Evolutionary conservation across 805 yeast species (phyloP), one percentile per base, ranked within the genome.

Genomic region (Sugiyamaella qingdaonensis): DNA sequence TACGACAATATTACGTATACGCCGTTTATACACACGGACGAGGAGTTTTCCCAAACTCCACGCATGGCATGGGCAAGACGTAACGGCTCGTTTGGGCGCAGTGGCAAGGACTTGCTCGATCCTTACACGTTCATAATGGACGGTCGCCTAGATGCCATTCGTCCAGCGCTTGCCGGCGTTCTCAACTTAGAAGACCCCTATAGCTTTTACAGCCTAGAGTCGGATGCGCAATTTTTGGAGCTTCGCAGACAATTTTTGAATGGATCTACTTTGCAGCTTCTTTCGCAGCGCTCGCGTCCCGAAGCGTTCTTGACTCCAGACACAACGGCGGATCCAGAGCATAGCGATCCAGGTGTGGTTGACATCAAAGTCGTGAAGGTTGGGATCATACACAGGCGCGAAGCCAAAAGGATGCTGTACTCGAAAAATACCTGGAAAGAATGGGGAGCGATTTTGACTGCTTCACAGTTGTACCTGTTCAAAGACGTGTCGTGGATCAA

Each of bases 1-100:
- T 86, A 76, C 61, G 91, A 85, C 60, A 86, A 86, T 64, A 79
- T 85, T 46, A 80, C 84, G 0, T 75, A 75, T 50, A 68, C 80
- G 3, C 85, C 84, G 18, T 84, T 85, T 56, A 70, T 75, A 5
- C 78, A 75, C 35, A 72, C 71, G 14, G 71, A 70, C n/a, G 78
- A 73, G 27, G 68, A 63, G 18, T 50, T 50, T 14, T 36, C 53
- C 7, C 55, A 53, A 24, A 51, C 43, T 18, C 35, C 39, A 19
- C 10, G 72, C 73, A 58, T 67, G 65, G 36, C 66, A 64, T 56
- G 71, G 77, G 39, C 53, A 61, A 60, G 55, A 34, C 58, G 54
- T 49, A 60, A 42, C 53, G 57, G 49, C 16, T 54, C 65, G 19
- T 63, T 55, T 54, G 54, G 59, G 9, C 42, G 62, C n/a, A 39